Evolutionary conservation across 23 red algal genomes (phyloP), one percentile per base, ranked within the genome.

Genomic region (Gracilaria domingensis): DNA sequence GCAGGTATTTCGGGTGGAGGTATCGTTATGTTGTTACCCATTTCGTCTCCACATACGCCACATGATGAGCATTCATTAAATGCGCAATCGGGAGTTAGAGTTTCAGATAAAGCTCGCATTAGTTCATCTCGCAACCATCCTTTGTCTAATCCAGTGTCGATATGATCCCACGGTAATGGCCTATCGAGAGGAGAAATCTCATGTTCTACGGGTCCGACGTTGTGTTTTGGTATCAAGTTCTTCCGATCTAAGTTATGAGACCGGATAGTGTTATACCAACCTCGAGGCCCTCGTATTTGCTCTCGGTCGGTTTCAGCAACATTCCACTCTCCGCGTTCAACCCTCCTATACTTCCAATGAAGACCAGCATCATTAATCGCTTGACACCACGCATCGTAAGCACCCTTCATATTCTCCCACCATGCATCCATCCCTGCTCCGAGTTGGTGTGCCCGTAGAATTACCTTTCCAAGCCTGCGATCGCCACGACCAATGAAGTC

Each of bases 51-150:
- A n/a, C n/a, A n/a, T n/a, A n/a, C 83, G 1, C 93, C 93, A 33
- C 93, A 95, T 21, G 69, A 75, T 16, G 71, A 82, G 40, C 93
- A 95, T 66, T 80, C 72, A 47, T 80, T 70, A 23, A 95, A 95
- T 20, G 93, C 85, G 49, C 93, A 95, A 73, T 95, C 93, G 14
- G 93, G 85, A 21, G 93, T 95, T 23, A 95, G 66, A 49, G 85
- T 76, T 60, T 79, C 93, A 2, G 70, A 58, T 29, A 95, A 48
- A 61, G 93, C 83, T 17, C 83, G 78, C 93, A 95, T 95, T 26
- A 95, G 70, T 40, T 95, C 93, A 78, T 95, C 93, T 57, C 93
- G 84, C 37, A 95, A 48, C 93, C 93, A 95, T 12, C 93, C 93
- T 78, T 95, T 95, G 53, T 89, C 85, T 9, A 95, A 39, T 18